Evolutionary conservation across 1,284 basidiomycete species (phyloP), one percentile per base, ranked within the genome.

Genomic region (Polyporus tsugae): DNA sequence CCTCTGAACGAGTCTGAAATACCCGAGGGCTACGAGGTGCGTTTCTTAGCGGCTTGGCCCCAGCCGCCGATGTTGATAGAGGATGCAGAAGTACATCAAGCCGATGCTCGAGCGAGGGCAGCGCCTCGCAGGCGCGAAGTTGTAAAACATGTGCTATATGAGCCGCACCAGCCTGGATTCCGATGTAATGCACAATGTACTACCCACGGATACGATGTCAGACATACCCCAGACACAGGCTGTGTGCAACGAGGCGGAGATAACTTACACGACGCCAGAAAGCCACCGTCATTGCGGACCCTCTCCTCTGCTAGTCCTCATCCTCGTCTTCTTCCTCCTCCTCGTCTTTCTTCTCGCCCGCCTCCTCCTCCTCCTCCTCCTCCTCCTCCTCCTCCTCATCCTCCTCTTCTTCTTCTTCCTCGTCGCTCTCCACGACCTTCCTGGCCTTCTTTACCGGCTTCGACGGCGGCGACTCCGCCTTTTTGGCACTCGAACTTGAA

Each of bases 1-100:
- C 91, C 92, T 1, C 76, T 93, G 62, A 94, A 93, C 75, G 78
- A 82, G 66, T 80, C 77, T 0, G 84, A 86, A 55, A 80, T 86
- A 6, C 80, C 86, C 1, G 82, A 82, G 17, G 89, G 84, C 35
- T 91, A 91, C 73, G 78, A 84, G 79, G 89, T 88, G 59, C 64
- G 80, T 75, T 11, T 11, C 4, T 52, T 52, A 25, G 46, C 13
- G 19, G 13, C n/a, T 15, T 33, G 5, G 17, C 25, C 1, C 52
- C 0, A 13, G 0, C 13, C 1, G 13, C 7, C 6, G 4, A 19
- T 33, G 52, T 7, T 53, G 52, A 53, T 5, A 6, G 2, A 3
- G 52, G 29, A 7, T 53, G 15, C 29, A 72, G 70, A 64, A 64
- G 19, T 64, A 66, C 29, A 70, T 70, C 66, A 68, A 68, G 49